Evolutionary conservation across 352 stramenopile species (phyloP).

Genomic region (Globisporangium iwayamae): DNA sequence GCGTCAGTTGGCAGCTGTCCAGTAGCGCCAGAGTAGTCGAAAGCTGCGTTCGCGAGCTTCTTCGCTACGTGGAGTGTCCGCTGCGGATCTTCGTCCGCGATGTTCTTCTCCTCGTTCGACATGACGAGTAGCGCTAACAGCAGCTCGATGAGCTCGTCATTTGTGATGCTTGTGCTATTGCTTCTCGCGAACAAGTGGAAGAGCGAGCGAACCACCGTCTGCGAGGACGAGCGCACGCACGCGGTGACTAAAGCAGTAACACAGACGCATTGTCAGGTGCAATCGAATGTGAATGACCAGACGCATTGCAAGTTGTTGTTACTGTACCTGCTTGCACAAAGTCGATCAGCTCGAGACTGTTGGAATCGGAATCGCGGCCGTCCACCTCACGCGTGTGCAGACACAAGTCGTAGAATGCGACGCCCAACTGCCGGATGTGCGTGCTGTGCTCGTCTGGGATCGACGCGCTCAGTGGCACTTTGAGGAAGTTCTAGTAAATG

Average conservation of each 20-base stretch:
- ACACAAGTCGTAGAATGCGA: constrained; percentile 55
- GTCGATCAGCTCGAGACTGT: constrained; percentile 33
- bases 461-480: constrained; percentile 28
- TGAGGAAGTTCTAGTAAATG: constrained; percentile 37
- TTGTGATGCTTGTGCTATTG: constrained; percentile 27
- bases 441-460: constrained; percentile 26
- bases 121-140: constrained; percentile 54
- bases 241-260: constrained; percentile 39
- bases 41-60: constrained; percentile 35
- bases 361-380: background rate
- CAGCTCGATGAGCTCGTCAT: constrained; percentile 40
- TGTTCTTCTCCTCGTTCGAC: constrained; percentile 24
- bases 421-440: constrained; percentile 27
- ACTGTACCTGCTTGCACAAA: constrained; percentile 65
- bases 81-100: constrained; percentile 24
- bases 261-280: background rate
- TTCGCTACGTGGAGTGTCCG: constrained; percentile 32
- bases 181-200: constrained; percentile 52
- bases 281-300: background rate
- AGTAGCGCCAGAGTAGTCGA: constrained; percentile 11
- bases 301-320: background rate
- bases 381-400: constrained; percentile 29
- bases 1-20: constrained; percentile 45
- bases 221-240: constrained; percentile 62
- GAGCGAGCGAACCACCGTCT: constrained; percentile 46